These are phyloP conservation scores for Scopulariopsis brevicaulis DNA, from an alignment of 2,329 filamentous ascomycete genomes.

Conservation along the genomic window DNA sequence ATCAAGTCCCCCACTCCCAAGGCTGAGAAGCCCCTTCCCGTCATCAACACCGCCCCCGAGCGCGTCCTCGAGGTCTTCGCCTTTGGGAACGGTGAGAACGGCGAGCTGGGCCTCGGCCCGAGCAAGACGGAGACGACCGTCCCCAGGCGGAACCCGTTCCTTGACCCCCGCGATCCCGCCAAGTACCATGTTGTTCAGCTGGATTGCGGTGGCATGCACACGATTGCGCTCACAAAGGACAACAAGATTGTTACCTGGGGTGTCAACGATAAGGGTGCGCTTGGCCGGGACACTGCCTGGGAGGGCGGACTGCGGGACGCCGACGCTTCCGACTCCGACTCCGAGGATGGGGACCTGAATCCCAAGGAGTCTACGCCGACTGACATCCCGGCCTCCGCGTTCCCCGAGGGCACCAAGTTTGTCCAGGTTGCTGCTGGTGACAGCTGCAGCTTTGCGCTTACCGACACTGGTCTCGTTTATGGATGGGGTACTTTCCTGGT, in stretches of 20 bases:
- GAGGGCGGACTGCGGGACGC: slow-evolving; percentile 50
- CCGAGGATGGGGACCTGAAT: slow-evolving; percentile 51
- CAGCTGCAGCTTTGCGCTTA: slow-evolving; percentile 66
- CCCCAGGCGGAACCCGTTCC: slow-evolving; percentile 64
- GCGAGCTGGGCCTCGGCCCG: slow-evolving; percentile 70
- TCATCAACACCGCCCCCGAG: slow-evolving; percentile 53
- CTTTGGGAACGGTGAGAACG: slow-evolving; percentile 69
- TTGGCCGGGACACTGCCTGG: slow-evolving; percentile 63
- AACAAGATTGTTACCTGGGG: slow-evolving; percentile 81
- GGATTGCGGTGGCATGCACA: slow-evolving; percentile 75
- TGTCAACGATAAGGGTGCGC: slow-evolving; percentile 74
- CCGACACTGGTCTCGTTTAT: slow-evolving; percentile 63
- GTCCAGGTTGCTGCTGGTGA: slow-evolving; percentile 59
- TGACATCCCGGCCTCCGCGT: slow-evolving; percentile 44
- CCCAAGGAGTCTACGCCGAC: slow-evolving; percentile 59
- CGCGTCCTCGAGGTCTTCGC: slow-evolving; percentile 62
- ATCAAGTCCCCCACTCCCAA: slow-evolving; percentile 7
- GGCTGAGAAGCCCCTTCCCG: slow-evolving; percentile 2
- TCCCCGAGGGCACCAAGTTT: slow-evolving; percentile 50
- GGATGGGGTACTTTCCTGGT: slow-evolving; percentile 73
- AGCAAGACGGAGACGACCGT: slow-evolving; percentile 49
- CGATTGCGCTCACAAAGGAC: slow-evolving; percentile 62
- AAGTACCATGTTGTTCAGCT: slow-evolving; percentile 67
- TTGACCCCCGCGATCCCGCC: slow-evolving; percentile 50
- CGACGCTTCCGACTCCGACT: slow-evolving; percentile 38